Percentiles rank a stretch among this genome's conserved stretches.
Evolutionary conservation across 139 green algal species (phyloP).

Genomic region (Astrephomene gubernaculifera): DNA sequence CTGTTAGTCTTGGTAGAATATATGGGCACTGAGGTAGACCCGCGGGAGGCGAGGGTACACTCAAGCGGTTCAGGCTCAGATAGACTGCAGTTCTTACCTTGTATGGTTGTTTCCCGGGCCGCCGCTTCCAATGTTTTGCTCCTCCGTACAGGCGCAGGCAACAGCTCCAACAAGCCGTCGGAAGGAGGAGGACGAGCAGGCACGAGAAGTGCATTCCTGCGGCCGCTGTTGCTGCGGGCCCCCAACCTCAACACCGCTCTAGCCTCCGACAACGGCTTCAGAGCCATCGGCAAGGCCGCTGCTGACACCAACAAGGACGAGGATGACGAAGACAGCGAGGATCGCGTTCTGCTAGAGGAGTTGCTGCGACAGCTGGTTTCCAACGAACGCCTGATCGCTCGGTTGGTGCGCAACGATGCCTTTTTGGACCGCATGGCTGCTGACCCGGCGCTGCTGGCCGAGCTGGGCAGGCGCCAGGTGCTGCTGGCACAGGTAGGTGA

Average conservation of each 20-base stretch:
- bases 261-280: not conserved
- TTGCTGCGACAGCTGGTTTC: constrained; percentile 44
- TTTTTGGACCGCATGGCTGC: constrained; percentile 44
- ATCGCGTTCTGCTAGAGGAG: constrained; percentile 27
- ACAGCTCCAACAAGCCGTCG: not conserved
- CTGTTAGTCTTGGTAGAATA: no score
- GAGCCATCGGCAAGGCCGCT: not conserved
- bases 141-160: no score
- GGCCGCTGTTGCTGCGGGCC: not conserved
- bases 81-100: no score
- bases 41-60: no score
- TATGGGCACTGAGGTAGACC: no score
- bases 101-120: no score
- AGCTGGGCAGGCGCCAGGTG: not conserved
- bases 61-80: no score
- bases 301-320: no score
- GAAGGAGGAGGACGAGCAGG: not conserved
- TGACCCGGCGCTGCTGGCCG: constrained; percentile 4
- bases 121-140: no score
- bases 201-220: not conserved
- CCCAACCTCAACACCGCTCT: not conserved
- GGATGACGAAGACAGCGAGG: not conserved
- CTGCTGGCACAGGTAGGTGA: constrained; percentile 15
- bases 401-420: constrained; percentile 16
- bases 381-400: constrained; percentile 36